Base-by-base conservation (phyloP, 257 asterid species). In the Solanum sparsipilum region DNA sequence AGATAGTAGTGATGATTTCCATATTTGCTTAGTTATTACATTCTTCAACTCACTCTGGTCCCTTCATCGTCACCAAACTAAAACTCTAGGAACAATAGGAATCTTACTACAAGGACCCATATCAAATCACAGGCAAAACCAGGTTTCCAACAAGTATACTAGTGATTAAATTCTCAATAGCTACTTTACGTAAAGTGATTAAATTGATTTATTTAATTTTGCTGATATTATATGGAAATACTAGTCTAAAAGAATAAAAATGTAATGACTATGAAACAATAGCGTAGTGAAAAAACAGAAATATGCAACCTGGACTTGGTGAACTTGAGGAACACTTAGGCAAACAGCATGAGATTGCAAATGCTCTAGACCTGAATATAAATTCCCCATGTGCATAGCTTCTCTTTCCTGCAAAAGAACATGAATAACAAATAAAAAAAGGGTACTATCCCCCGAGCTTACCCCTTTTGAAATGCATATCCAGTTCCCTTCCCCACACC, bases 331-430 rank as follows among this genome's bases (percentile, higher is more conserved):
- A 35, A 72, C 93, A n/a, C 93, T 91, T 72, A 90, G 96, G 84
- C 93, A 91, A 46, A 92, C 78, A 16, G 91, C 92, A 87, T 93
- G 98, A 89, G 94, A 84, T 91, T 93, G 98, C 88, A 91, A 87
- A 81, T 92, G 98, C n/a, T 93, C 94, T 89, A 93, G 91, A 46
- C 91, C 92, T 11, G 95, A 93, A 90, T 94, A 93, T 63, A 93
- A 83, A 86, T 86, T 91, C 88, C 94, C 96, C 89, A 91, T 88
- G 86, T 91, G 90, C 86, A 90, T 88, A 13, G 90, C 90, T 89
- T 93, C 96, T 79, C 94, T 92, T 79, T 92, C 96, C 97, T 93
- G 93, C 89, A 90, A 88, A 87, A 76, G 89, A 70, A 67, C 60
- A 39, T 39, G 84, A 39, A 76, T 39, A 36, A 12, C 46, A 65